These are phyloP conservation scores for Fraxinus greggii DNA, from an alignment of 305 asterid species.

Conservation along the genomic window DNA sequence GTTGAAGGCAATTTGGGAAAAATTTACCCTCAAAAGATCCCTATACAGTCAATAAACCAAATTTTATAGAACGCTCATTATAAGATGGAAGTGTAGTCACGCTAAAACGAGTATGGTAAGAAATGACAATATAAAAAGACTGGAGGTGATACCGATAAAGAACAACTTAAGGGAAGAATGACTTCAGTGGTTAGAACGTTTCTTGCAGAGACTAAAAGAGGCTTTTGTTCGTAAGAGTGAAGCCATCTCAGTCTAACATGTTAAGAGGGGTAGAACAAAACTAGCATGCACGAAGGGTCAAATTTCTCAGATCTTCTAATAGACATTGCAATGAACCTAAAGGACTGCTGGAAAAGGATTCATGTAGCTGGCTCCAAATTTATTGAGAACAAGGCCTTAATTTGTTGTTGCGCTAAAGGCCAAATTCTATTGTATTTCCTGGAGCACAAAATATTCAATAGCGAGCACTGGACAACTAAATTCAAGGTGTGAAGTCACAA, in stretches of 20 bases:
- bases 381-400: neutral
- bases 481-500: neutral
- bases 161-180: neutral
- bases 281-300: neutral
- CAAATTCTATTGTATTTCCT: neutral
- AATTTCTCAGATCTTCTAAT: neutral
- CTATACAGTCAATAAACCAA: neutral
- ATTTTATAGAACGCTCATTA: neutral
- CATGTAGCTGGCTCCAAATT: neutral
- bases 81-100: neutral
- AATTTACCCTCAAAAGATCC: neutral
- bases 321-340: neutral
- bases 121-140: neutral
- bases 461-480: neutral
- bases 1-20: neutral
- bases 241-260: neutral
- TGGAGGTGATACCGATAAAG: neutral
- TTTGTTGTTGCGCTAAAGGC: neutral
- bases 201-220: neutral
- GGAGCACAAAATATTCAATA: neutral
- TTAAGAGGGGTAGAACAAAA: neutral
- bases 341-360: neutral
- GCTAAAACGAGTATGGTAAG: neutral
- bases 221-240: neutral
- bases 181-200: neutral